phyloP scores from a whole-genome alignment of 2,329 filamentous ascomycete species.

The Fusarium hainanense region DNA sequence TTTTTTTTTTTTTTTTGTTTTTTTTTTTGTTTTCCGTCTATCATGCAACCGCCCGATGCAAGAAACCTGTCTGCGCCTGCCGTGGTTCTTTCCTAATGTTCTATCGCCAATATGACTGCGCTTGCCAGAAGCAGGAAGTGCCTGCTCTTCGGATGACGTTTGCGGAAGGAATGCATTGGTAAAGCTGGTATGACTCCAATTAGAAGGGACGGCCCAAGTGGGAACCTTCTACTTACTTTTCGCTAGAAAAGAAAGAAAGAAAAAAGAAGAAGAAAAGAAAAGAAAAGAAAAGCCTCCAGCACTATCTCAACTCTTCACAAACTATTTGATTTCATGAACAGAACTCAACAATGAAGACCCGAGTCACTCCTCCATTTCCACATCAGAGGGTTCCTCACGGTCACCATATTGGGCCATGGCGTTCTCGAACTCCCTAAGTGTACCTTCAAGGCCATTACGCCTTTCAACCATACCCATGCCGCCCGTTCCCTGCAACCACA shows the following conservation, averaged over 20 bases:
- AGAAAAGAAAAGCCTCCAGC: not conserved
- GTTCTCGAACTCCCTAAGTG: not conserved
- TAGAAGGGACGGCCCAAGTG: not conserved
- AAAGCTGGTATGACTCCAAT: not conserved
- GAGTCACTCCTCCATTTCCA: not conserved
- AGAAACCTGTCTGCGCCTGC: not conserved
- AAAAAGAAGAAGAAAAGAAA: not conserved
- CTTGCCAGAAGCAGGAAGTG: constrained; percentile 1
- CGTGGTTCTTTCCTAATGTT: not conserved
- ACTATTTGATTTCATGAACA: not conserved
- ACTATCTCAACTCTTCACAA: not conserved
- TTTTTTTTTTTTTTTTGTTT: not conserved
- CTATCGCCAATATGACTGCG: not conserved
- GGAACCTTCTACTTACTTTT: not conserved
- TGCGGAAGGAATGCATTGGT: not conserved
- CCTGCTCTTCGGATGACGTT: constrained; percentile 8
- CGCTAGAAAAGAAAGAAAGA: not conserved
- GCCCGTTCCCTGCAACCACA: not conserved
- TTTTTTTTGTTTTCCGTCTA: constrained; percentile 5
- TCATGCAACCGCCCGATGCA: constrained; percentile 6
- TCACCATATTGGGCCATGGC: not conserved
- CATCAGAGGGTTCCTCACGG: not conserved
- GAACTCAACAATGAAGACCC: not conserved
- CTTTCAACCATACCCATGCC: not conserved
- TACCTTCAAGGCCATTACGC: not conserved